Percentiles rank a stretch among this genome's conserved stretches.
phyloP scores from a whole-genome alignment of 495 filamentous ascomycete species.

The Daldinia grandis region DNA sequence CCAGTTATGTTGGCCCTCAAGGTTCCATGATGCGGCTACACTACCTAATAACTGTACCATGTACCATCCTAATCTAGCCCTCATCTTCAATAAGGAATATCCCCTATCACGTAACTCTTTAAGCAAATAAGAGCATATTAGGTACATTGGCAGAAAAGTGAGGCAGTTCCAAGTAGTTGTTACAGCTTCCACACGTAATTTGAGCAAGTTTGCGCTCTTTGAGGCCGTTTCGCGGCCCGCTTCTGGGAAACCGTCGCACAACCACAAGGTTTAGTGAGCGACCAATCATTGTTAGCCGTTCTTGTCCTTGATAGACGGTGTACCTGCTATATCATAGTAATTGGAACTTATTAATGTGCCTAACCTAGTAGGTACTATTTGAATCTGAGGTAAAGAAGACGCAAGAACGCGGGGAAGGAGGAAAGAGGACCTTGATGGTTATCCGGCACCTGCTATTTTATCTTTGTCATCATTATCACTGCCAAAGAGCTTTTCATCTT shows the following conservation, averaged over 20 bases:
- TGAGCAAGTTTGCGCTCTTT: slow-evolving; percentile 45
- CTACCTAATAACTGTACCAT: not conserved
- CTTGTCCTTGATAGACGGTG: not conserved
- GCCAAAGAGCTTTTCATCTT: slow-evolving; percentile 11
- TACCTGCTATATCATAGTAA: not conserved
- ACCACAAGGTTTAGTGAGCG: not conserved
- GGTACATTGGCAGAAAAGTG: slow-evolving; percentile 2
- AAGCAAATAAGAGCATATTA: not conserved
- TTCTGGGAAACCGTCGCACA: slow-evolving; percentile 17
- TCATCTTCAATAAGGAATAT: not conserved
- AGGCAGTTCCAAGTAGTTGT: not conserved
- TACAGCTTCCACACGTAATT: slow-evolving; percentile 9
- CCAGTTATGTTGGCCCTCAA: slow-evolving; percentile 18
- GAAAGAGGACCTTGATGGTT: slow-evolving; percentile 36
- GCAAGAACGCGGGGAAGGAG: slow-evolving; percentile 22
- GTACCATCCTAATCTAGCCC: not conserved
- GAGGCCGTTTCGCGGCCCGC: slow-evolving; percentile 38
- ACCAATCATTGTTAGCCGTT: not conserved
- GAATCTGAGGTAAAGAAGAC: not conserved
- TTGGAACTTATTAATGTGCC: not conserved
- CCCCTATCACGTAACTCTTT: not conserved
- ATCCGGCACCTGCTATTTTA: not conserved
- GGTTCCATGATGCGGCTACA: slow-evolving; percentile 20
- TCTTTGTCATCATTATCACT: slow-evolving; percentile 17
- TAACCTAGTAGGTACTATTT: not conserved